Evolutionary conservation across 2,329 filamentous ascomycete species (phyloP).

Genomic region (Calonectria pseudoreteaudii): DNA sequence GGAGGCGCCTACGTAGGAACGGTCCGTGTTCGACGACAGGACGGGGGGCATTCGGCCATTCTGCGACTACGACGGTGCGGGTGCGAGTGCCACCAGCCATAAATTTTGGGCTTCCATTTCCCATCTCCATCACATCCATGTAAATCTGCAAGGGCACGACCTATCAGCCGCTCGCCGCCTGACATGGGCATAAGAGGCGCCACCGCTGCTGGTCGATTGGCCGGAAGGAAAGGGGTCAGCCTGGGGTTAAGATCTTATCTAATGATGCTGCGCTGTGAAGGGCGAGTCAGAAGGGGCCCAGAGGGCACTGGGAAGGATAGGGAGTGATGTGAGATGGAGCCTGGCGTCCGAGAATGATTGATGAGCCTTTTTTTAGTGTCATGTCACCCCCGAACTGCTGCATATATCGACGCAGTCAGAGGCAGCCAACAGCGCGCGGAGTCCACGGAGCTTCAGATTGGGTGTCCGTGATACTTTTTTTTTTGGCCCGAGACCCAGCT

Average conservation of each 20-base stretch:
- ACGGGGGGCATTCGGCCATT: constrained; percentile 10
- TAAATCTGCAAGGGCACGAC: constrained; percentile 43
- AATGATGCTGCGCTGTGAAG: constrained; percentile 4
- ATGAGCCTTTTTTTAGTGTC: constrained; percentile 12
- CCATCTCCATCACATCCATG: constrained; percentile 35
- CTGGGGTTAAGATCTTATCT: constrained; percentile 33
- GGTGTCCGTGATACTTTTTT: background rate
- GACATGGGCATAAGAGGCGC: constrained; percentile 37
- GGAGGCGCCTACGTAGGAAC: constrained; percentile 13
- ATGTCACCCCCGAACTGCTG: background rate
- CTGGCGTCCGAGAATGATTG: background rate
- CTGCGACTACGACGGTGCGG: constrained; percentile 19
- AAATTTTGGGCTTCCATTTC: constrained; percentile 28
- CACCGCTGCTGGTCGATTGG: constrained; percentile 35
- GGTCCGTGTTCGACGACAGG: constrained; percentile 1
- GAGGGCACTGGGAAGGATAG: background rate
- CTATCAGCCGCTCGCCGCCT: constrained; percentile 39
- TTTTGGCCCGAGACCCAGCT: background rate
- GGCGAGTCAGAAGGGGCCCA: background rate
- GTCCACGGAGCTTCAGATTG: background rate
- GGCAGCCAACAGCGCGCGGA: background rate
- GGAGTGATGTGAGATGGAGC: background rate
- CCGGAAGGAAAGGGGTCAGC: constrained; percentile 33
- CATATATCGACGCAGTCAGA: background rate
- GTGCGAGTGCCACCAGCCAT: constrained; percentile 17